Evolutionary conservation across 371 early-diverging fungal species (phyloP).

Genomic region (Thermomucor indicae-seudaticae): DNA sequence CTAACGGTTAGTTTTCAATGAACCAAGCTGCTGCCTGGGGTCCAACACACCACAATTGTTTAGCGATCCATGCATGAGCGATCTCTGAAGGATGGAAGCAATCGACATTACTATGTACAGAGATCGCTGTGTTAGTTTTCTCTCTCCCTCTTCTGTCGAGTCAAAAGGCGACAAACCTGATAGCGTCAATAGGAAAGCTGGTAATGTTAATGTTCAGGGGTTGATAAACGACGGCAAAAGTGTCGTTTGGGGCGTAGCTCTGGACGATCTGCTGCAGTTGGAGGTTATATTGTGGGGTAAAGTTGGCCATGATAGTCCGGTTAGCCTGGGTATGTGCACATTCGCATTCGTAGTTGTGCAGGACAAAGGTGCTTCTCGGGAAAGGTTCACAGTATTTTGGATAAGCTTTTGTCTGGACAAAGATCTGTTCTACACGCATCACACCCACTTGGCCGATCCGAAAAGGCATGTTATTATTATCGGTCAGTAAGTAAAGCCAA

Average conservation of each 20-base stretch:
- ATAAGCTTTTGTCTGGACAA: slow-evolving; percentile 17
- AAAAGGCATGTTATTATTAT: not conserved
- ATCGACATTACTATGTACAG: slow-evolving; percentile 7
- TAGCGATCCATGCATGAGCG: slow-evolving; percentile 22
- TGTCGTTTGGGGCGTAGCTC: slow-evolving; percentile 14
- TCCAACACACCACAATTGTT: slow-evolving; percentile 28
- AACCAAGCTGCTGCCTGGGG: not conserved
- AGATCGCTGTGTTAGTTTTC: not conserved
- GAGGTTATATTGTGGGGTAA: slow-evolving; percentile 29
- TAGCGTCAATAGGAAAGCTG: slow-evolving; percentile 41
- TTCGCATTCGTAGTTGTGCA: slow-evolving; percentile 38
- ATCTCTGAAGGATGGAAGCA: slow-evolving; percentile 13
- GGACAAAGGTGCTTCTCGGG: slow-evolving; percentile 20
- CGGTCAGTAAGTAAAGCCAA: not conserved
- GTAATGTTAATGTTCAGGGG: slow-evolving; percentile 29
- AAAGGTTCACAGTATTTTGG: slow-evolving; percentile 39
- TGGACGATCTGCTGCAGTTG: slow-evolving; percentile 21
- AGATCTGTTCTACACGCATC: slow-evolving; percentile 31
- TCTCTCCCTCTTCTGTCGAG: slow-evolving; percentile 9
- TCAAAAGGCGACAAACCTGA: slow-evolving; percentile 21
- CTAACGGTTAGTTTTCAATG: no score
- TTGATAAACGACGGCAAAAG: slow-evolving; percentile 37
- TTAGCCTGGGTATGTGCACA: slow-evolving; percentile 39
- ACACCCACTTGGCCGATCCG: slow-evolving; percentile 23
- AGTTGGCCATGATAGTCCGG: slow-evolving; percentile 25